Evolutionary conservation across 2,329 filamentous ascomycete species (phyloP), one percentile per base, ranked within the genome.

Genomic region (Pezicula carpinea): DNA sequence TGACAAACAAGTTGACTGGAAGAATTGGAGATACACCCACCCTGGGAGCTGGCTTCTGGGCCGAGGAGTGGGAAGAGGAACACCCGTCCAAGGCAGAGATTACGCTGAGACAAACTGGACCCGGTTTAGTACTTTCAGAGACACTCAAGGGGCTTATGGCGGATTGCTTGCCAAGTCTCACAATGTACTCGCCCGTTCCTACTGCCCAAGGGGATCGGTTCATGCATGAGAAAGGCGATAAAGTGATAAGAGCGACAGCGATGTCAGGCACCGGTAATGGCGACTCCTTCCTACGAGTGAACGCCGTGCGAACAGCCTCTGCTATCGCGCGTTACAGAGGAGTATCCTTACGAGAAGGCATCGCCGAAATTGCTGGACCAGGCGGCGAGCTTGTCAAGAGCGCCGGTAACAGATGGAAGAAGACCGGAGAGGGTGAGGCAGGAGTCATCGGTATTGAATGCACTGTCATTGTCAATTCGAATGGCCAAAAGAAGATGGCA

Each of bases 1-100:
- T 95, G 65, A 96, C 90, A 18, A 96, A 96, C 64, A 96, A 96
- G 70, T 69, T 92, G 46, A 87, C 87, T 0, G 90, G 89, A 0
- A 74, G 90, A 17, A 84, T 95, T 53, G 90, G 90, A 0, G 90
- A 96, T 62, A 96, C 90, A 10, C 89, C 90, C 0, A 85, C 85
- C 0, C 70, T 90, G 0, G 90, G 90, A 0, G 86, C 89, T 1
- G 90, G 90, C 0, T 96, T 90, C 65, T 96, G 89, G 89, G 89
- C 90, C 0, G 90, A 95, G 63, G 80, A 90, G 56, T 95, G 89
- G 89, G 77, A 83, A 47, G 66, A 71, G 2, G 65, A 65, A 1
- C 64, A 68, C 32, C 59, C 64, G 6, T 66, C 61, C 1, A 52
- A 47, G 15, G 44, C 33, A 46, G 55, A 59, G 47, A 48, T 34